Evolutionary conservation across 1,284 basidiomycete species (phyloP), one percentile per base, ranked within the genome.

Genomic region (Earliella scabrosa): DNA sequence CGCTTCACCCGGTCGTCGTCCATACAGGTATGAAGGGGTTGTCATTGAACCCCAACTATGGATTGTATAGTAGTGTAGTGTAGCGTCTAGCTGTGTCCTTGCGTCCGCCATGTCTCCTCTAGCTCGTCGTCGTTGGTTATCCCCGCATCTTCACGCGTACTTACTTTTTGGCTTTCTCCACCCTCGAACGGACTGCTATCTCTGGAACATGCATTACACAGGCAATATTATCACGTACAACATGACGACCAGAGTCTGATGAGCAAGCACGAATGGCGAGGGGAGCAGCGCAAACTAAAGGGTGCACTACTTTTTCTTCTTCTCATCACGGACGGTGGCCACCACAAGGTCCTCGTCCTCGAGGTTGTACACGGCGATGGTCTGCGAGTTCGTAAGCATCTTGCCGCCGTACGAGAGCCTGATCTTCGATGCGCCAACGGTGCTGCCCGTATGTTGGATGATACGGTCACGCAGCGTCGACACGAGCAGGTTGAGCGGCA

Each of bases 381-480:
- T 88, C 59, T 84, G 87, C 54, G 81, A 80, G 72, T 97, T 97
- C 56, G 90, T 93, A 66, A 97, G 80, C 79, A 93, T 89, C 74
- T 92, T 93, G 41, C 87, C 87, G 56, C 79, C 75, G 69, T 88
- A 93, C 46, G 91, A 88, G 56, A 94, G 71, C 67, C 92, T 80
- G 66, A 97, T 88, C 57, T 84, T 83, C 36, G 89, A 90, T 23
- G 89, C 83, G n/a, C 91, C 81, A 34, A 95, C 74, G 26, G 82
- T 81, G 64, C 89, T 91, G 56, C 87, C 90, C 23, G 90, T 87
- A 45, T 86, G 81, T 61, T 86, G 82, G 63, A 91, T 77, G 54
- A 97, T 92, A 50, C 92, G 86, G 70, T 97, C 95, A 52, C 95
- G 87, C 23, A 98, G 77, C 4, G 92, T 90, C 14, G 92, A 93